These are phyloP conservation scores for Mortierella alpina DNA, from an alignment of 192 early-diverging fungal species.

Conservation along the genomic window DNA sequence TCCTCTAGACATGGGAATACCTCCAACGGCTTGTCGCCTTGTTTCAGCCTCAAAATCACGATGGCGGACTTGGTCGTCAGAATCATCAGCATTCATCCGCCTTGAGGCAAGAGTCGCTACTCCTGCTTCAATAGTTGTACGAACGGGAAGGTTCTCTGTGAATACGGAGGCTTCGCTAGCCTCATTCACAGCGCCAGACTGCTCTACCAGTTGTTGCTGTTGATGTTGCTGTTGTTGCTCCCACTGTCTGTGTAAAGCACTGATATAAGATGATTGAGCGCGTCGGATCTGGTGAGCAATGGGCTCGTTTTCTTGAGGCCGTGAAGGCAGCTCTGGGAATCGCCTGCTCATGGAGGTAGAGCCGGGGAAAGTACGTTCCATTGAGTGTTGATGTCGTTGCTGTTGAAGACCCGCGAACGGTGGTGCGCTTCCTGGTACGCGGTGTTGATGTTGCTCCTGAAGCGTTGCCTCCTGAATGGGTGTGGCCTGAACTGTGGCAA, in stretches of 20 bases:
- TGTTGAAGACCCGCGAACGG: background rate
- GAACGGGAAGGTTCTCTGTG: no score
- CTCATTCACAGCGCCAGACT: background rate
- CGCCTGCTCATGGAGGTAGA: conserved; percentile 8
- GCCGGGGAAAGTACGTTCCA: background rate
- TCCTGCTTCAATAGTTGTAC: no score
- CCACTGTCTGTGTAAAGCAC: background rate
- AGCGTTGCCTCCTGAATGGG: no score
- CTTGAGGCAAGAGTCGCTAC: no score
- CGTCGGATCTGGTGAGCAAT: conserved; percentile 18
- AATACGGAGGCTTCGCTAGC: no score
- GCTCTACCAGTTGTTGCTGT: conserved; percentile 5
- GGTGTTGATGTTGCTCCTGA: no score
- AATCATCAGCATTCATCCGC: no score
- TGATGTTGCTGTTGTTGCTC: conserved; percentile 6
- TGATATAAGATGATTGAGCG: background rate
- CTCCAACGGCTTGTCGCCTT: no score
- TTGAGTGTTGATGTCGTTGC: background rate
- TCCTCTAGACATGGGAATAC: background rate
- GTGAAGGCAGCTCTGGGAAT: background rate
- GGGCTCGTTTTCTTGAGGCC: background rate
- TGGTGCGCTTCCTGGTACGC: no score
- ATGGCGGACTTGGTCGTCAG: no score
- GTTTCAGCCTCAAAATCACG: no score
- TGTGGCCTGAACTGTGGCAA: no score